Base-by-base conservation (phyloP, 495 filamentous ascomycete species). In the Penicillium riverlandense region DNA sequence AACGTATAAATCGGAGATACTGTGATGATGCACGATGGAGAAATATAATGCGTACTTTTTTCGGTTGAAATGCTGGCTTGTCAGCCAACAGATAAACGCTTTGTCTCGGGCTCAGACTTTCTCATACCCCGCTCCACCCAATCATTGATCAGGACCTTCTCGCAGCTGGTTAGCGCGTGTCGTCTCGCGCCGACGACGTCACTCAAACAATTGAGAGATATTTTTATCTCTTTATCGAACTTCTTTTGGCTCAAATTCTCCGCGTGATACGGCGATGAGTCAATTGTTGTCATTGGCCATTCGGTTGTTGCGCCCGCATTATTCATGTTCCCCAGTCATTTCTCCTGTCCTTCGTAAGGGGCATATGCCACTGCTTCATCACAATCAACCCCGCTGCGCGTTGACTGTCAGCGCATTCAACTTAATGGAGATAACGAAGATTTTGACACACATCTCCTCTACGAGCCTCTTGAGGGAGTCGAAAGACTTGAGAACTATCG, bases 401-500 rank as follows among this genome's bases (percentile, higher is more conserved):
- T 56, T 56, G 35, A 51, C 47, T 48, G 9, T 41, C 41, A 48
- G 47, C 13, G 38, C 50, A 43, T 51, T 39, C 41, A 53, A 54
- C 2, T 53, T 39, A 53, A 53, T 37, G 33, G 50, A 46, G 38
- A 48, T 30, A 36, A 47, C 8, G 44, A 53, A 6, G 43, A 48
- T 29, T 13, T 34, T 10, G 22, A 50, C 38, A 37, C 43, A 8
- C 35, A 38, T 43, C 33, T 52, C 45, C 38, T 55, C 16, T 61
- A 63, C 42, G 50, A 61, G 48, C 59, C 51, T 40, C 45, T 62
- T 40, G 55, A 64, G 31, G 51, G 49, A 37, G 47, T 65, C 37
- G 62, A 63, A 42, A 45, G 41, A 53, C 38, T 66, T 34, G 52
- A 66, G 45, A 45, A 54, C 38, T 61, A 61, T 48, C 50, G 44